These are phyloP conservation scores for Agastache rugosa DNA, from an alignment of 257 asterid species.

Conservation along the genomic window DNA sequence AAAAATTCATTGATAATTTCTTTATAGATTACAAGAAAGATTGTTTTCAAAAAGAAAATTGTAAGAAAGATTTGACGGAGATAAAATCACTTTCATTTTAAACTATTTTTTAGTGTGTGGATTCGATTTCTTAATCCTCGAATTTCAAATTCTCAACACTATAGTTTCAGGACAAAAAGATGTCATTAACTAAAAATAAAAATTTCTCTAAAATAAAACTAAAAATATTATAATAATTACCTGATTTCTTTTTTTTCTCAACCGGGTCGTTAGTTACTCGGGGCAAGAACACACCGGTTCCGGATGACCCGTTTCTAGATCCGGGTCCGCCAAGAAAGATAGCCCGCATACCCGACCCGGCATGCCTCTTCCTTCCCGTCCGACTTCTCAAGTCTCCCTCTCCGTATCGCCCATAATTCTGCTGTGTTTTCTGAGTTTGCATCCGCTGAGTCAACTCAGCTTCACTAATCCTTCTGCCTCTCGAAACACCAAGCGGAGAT, in stretches of 20 bases:
- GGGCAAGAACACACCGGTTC: slow-evolving; percentile 90
- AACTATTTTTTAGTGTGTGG: neutral
- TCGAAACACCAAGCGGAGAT: slow-evolving; percentile 25
- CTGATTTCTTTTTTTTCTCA: slow-evolving; percentile 60
- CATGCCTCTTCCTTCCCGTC: slow-evolving; percentile 28
- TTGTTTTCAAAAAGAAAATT: too few species aligned
- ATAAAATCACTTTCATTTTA: neutral
- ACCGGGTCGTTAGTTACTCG: slow-evolving; percentile 37
- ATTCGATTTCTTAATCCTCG: neutral
- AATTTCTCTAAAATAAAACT: neutral
- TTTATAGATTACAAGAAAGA: neutral
- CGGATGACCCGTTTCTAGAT: slow-evolving; percentile 47
- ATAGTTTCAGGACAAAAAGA: too few species aligned
- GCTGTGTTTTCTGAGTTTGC: slow-evolving; percentile 35
- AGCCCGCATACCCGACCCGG: slow-evolving; percentile 83
- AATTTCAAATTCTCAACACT: too few species aligned
- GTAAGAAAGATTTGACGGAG: neutral
- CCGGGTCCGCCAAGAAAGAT: slow-evolving; percentile 71
- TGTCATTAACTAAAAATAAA: neutral
- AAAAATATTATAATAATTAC: slow-evolving; percentile 25
- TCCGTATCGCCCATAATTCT: slow-evolving; percentile 37
- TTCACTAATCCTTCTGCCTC: slow-evolving; percentile 43
- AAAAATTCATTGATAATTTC: neutral
- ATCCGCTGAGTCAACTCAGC: slow-evolving; percentile 46
- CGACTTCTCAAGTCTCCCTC: slow-evolving; percentile 42